A percentile compares a stretch with the other conserved stretches of the same genome.
Conservation (phyloP, 805 yeast genomes). For the Starmerella bombicola region DNA sequence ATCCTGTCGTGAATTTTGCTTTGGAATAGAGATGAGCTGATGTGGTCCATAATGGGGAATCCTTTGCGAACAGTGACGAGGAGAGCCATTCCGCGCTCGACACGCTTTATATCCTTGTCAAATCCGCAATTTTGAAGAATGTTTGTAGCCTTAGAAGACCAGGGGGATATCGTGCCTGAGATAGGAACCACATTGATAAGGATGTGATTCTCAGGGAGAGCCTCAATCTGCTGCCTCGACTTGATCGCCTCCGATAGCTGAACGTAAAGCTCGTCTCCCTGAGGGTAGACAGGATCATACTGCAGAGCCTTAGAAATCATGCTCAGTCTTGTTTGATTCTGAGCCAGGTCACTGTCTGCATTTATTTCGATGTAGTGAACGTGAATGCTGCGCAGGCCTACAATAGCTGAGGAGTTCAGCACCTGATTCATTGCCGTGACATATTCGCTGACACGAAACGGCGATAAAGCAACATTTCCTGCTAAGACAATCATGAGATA, state of each 20-base stretch:
- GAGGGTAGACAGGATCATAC: conserved; percentile 59
- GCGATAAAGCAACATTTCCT: conserved; percentile 84
- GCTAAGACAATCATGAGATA: conserved; percentile 21
- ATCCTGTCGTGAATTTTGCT: conserved; percentile 78
- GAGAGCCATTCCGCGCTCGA: conserved; percentile 82
- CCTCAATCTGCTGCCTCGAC: conserved; percentile 15
- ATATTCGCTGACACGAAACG: conserved; percentile 67
- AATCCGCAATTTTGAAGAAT: conserved; percentile 83
- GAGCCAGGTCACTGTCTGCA: conserved; percentile 25
- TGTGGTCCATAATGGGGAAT: conserved; percentile 47
- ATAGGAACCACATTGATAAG: conserved; percentile 76
- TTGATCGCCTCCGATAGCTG: conserved; percentile 32
- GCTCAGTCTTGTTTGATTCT: conserved; percentile 28
- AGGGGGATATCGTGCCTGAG: conserved; percentile 93
- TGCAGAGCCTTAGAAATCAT: conserved; percentile 47
- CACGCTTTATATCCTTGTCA: conserved; percentile 53
- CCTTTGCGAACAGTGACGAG: conserved; percentile 60
- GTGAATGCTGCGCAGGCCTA: conserved; percentile 58
- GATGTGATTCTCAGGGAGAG: conserved; percentile 32
- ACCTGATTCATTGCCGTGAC: conserved; percentile 59
- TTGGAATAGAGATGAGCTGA: conserved; percentile 45
- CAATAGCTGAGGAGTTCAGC: conserved; percentile 54
- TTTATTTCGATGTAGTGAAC: conserved; percentile 68
- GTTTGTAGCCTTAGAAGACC: conserved; percentile 98
- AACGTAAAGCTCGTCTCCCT: conserved; percentile 35